Conservation (phyloP, 1,284 basidiomycete genomes). For the Schizopora paradoxa region DNA sequence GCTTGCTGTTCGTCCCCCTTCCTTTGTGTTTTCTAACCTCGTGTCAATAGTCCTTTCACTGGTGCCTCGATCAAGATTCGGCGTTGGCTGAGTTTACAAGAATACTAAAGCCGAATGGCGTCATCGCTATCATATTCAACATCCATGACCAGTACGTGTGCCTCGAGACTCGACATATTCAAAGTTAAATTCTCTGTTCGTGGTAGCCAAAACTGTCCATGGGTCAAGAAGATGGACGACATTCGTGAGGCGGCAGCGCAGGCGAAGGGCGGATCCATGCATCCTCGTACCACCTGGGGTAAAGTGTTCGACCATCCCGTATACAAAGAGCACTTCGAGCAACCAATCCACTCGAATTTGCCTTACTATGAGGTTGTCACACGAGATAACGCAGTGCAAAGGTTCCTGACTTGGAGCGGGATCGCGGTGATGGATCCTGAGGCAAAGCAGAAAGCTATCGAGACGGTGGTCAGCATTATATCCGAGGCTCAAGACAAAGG, state of each 20-base stretch:
- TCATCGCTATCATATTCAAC: conserved; percentile 70
- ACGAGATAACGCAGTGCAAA: conserved; percentile 46
- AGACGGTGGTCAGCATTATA: conserved; percentile 46
- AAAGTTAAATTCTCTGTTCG: conserved; percentile 24
- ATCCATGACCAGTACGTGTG: conserved; percentile 58
- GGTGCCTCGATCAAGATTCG: conserved; percentile 68
- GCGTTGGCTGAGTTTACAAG: conserved; percentile 64
- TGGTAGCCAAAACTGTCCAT: conserved; percentile 45
- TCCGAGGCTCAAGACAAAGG: conserved; percentile 37
- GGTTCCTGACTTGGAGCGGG: conserved; percentile 70
- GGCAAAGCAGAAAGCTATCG: conserved; percentile 44
- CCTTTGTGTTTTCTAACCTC: too few relatives aligned
- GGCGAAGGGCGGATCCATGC: conserved; percentile 3
- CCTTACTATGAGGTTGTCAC: conserved; percentile 44
- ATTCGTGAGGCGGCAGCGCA: conserved; percentile 4
- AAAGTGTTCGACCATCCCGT: conserved; percentile 49
- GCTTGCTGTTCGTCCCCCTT: too few relatives aligned
- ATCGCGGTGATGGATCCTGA: conserved; percentile 51
- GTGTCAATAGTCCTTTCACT: conserved; percentile 75
- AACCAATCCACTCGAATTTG: conserved; percentile 51
- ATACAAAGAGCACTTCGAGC: conserved; percentile 47
- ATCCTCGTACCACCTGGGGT: conserved; percentile 56
- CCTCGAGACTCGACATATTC: background rate
- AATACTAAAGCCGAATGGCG: conserved; percentile 62
- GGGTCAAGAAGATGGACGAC: background rate